These are phyloP conservation scores for Houttuynia cordata DNA, from an alignment of 164 flowering plant species.

Conservation along the genomic window DNA sequence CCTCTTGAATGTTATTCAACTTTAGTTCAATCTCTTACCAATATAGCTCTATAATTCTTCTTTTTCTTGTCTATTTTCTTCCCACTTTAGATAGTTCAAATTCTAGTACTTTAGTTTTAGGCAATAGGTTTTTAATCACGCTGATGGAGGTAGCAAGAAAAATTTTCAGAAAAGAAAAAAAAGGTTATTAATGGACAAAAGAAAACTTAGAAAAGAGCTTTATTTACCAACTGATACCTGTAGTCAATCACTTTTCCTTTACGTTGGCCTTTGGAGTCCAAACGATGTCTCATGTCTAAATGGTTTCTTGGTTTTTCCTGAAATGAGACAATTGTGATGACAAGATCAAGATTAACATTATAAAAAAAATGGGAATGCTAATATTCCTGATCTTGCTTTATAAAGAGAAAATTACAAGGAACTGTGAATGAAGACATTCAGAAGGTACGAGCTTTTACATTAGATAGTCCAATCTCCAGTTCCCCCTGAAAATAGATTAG, in stretches of 20 bases:
- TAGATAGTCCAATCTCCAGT: slow-evolving; percentile 61
- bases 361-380: neutral
- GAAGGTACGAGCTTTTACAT: slow-evolving; percentile 30
- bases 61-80: no score
- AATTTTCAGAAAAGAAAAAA: no score
- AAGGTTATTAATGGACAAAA: no score
- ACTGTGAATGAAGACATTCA: neutral
- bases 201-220: no score
- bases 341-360: neutral
- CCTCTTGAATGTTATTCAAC: no score
- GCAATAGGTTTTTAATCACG: no score
- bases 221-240: slow-evolving; percentile 32
- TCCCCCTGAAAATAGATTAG: slow-evolving; percentile 50
- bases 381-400: neutral
- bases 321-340: neutral
- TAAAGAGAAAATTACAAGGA: neutral
- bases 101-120: no score
- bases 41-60: no score
- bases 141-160: no score
- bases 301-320: slow-evolving; percentile 95
- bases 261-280: slow-evolving; percentile 90
- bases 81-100: no score
- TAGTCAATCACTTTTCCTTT: slow-evolving; percentile 93
- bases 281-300: slow-evolving; percentile 87
- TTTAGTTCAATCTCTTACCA: no score